These are phyloP conservation scores for Volvariella volvacea DNA, from an alignment of 1,284 basidiomycete genomes.

Conservation along the genomic window DNA sequence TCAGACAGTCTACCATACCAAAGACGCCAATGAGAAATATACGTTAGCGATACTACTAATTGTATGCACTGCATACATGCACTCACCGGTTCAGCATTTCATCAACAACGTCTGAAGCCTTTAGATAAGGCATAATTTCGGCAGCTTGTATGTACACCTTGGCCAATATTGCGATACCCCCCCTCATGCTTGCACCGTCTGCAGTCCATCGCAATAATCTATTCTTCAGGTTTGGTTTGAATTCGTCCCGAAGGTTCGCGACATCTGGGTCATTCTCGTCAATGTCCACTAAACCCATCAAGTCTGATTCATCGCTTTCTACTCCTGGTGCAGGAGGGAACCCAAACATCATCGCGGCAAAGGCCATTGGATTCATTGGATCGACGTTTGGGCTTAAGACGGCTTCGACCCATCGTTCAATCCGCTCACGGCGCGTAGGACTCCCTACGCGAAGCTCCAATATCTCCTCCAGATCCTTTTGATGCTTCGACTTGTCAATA, in stretches of 20 bases:
- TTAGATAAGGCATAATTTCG: constrained; percentile 50
- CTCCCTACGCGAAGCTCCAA: constrained; percentile 32
- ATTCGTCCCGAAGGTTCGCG: constrained; percentile 54
- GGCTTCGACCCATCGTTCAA: constrained; percentile 47
- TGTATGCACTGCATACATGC: constrained; percentile 1
- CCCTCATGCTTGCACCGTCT: constrained; percentile 27
- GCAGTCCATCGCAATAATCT: constrained; percentile 51
- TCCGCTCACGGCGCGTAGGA: constrained; percentile 32
- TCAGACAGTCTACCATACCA: constrained; percentile 36
- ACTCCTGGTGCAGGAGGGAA: constrained; percentile 35
- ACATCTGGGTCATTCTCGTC: constrained; percentile 47
- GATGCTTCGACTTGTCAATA: constrained; percentile 33
- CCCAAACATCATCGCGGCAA: constrained; percentile 67
- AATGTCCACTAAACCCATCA: constrained; percentile 44
- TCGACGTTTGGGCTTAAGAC: constrained; percentile 33
- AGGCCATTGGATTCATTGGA: constrained; percentile 43
- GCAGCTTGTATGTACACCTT: constrained; percentile 36
- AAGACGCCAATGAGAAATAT: constrained; percentile 1
- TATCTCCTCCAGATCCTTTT: constrained; percentile 37
- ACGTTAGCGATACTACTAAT: neutral
- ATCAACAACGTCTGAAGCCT: constrained; percentile 40
- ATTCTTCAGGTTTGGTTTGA: constrained; percentile 45
- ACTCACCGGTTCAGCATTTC: constrained; percentile 48
- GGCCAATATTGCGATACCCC: constrained; percentile 25
- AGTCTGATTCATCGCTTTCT: constrained; percentile 39